Conservation (phyloP, 257 asterid genomes). For the Solanum appendiculatum region DNA sequence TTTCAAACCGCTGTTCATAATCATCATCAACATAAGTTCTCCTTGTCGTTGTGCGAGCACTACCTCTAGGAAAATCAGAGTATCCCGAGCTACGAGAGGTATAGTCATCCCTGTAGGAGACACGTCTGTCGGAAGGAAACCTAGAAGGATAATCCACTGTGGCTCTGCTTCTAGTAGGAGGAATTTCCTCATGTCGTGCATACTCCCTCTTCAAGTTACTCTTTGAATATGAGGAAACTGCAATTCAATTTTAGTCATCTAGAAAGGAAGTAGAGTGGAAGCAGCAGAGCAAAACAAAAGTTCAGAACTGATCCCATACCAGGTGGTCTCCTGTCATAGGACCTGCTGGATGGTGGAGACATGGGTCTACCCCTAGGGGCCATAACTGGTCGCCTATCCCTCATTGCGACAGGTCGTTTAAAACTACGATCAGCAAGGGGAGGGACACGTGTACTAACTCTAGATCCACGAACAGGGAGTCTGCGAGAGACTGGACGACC, state of each 20-base stretch:
- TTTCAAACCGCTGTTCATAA: slow-evolving; percentile 71
- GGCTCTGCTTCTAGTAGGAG: slow-evolving; percentile 71
- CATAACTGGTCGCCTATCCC: slow-evolving; percentile 72
- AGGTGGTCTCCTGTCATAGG: slow-evolving; percentile 89
- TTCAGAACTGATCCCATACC: slow-evolving; percentile 34
- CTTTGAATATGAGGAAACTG: slow-evolving; percentile 74
- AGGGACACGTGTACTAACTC: slow-evolving; percentile 51
- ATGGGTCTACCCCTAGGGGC: slow-evolving; percentile 65
- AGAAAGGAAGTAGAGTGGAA: neutral
- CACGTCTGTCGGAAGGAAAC: slow-evolving; percentile 58
- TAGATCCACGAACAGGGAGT: slow-evolving; percentile 43
- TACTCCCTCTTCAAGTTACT: slow-evolving; percentile 69
- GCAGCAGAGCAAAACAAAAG: neutral
- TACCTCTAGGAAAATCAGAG: slow-evolving; percentile 63
- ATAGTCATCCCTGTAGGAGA: slow-evolving; percentile 68
- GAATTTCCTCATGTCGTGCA: slow-evolving; percentile 60
- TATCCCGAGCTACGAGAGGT: slow-evolving; percentile 70
- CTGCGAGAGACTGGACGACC: slow-evolving; percentile 47
- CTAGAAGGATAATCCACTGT: slow-evolving; percentile 52
- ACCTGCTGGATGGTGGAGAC: slow-evolving; percentile 56
- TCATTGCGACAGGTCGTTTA: slow-evolving; percentile 47
- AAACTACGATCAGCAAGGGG: slow-evolving; percentile 51
- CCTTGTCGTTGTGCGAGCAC: slow-evolving; percentile 58
- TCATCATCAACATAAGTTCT: slow-evolving; percentile 79
- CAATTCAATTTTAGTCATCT: neutral